These are phyloP conservation scores for Barnettozyma salicaria DNA, from an alignment of 805 yeast genomes.

Conservation along the genomic window DNA sequence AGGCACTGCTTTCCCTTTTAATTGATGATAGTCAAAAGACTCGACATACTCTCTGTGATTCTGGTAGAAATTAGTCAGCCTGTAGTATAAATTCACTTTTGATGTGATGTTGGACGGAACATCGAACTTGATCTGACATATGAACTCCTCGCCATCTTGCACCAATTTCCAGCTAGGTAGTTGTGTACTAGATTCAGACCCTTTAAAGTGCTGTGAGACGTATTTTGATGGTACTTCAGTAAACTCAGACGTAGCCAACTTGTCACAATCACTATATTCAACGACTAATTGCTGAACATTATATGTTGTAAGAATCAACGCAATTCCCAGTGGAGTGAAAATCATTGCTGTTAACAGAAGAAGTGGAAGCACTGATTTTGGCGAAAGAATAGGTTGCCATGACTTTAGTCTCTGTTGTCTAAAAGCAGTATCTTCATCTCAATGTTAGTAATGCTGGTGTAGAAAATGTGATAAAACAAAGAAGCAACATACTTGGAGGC, in stretches of 20 bases:
- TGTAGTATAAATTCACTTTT: slow-evolving; percentile 75
- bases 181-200: slow-evolving; percentile 10
- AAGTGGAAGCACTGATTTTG: slow-evolving; percentile 84
- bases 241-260: slow-evolving; percentile 40
- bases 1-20: slow-evolving; percentile 67
- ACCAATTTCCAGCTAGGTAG: slow-evolving; percentile 61
- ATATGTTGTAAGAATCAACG: slow-evolving; percentile 69
- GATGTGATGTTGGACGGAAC: slow-evolving; percentile 64
- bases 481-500: slow-evolving; percentile 47
- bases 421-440: slow-evolving; percentile 58
- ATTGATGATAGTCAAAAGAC: slow-evolving; percentile 73
- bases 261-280: slow-evolving; percentile 68
- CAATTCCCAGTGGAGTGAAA: slow-evolving; percentile 89
- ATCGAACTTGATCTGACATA: slow-evolving; percentile 66
- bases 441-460: slow-evolving; percentile 27
- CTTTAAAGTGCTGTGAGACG: slow-evolving; percentile 55
- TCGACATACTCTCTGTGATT: slow-evolving; percentile 92
- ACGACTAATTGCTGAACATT: slow-evolving; percentile 70
- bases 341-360: slow-evolving; percentile 67
- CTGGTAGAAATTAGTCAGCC: slow-evolving; percentile 84
- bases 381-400: slow-evolving; percentile 85
- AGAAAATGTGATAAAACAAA: no score
- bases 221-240: slow-evolving; percentile 53
- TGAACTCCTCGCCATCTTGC: slow-evolving; percentile 33
- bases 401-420: slow-evolving; percentile 63